A percentile compares a stretch with the other conserved stretches of the same genome.
Evolutionary conservation across 2,329 filamentous ascomycete genomes (phyloP).

Genomic region (Colletotrichum graminicola): DNA sequence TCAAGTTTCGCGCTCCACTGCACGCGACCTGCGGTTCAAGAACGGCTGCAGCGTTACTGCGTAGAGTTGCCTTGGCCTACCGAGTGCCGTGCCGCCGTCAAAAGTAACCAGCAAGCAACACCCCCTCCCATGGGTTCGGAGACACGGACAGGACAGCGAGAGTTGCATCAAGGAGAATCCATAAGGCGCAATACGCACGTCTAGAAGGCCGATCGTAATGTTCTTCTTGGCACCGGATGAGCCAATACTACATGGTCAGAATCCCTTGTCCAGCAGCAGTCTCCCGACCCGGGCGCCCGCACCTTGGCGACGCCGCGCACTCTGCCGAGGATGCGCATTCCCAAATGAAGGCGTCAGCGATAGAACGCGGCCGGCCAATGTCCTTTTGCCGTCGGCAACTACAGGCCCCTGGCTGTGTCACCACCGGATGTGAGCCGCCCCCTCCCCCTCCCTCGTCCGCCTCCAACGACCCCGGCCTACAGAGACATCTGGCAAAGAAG

Average conservation of each 20-base stretch:
- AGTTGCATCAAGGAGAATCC: background rate
- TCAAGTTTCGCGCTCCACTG: slow-evolving; percentile 20
- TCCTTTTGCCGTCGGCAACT: slow-evolving; percentile 31
- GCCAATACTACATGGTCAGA: background rate
- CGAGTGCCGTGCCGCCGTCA: background rate
- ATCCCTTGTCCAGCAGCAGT: background rate
- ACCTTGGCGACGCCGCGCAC: too few species aligned
- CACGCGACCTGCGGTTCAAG: slow-evolving; percentile 30
- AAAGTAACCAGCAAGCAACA: too few species aligned
- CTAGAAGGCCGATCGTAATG: background rate
- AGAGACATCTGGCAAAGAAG: background rate
- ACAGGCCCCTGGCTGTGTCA: slow-evolving; percentile 6
- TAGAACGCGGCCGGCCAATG: slow-evolving; percentile 14
- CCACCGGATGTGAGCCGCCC: background rate
- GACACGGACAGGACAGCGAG: background rate
- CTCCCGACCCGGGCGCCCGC: background rate
- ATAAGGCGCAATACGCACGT: background rate
- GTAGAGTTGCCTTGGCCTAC: slow-evolving; percentile 21
- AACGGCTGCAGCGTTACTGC: slow-evolving; percentile 4
- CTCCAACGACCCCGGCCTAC: background rate
- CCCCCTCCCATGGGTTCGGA: background rate
- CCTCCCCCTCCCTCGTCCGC: background rate
- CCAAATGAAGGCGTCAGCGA: slow-evolving; percentile 13
- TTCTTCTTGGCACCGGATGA: background rate
- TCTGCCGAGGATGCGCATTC: background rate